Conservation (phyloP, 2,329 filamentous ascomycete species). For the Epichloe scottii region DNA sequence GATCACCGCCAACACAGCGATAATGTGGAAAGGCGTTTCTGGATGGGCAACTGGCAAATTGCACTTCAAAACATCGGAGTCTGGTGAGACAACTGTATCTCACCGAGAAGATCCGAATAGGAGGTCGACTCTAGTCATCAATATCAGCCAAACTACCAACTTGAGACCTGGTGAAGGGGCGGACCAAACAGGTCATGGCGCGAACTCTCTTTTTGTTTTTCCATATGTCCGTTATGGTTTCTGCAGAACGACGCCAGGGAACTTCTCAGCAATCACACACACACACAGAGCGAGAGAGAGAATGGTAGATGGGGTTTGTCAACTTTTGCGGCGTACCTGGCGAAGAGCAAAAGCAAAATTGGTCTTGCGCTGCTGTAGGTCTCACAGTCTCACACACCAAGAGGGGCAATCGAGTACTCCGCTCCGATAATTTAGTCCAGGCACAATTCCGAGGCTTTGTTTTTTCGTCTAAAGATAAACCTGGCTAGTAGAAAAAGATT, state of each 20-base stretch:
- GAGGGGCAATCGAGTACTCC: slow-evolving; percentile 2
- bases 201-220: neutral
- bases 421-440: neutral
- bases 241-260: neutral
- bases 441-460: neutral
- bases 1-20: neutral
- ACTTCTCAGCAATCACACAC: neutral
- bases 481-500: neutral
- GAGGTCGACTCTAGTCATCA: neutral
- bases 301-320: neutral
- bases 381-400: slow-evolving; percentile 7
- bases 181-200: neutral
- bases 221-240: neutral
- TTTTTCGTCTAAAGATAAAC: neutral
- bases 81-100: slow-evolving; percentile 18
- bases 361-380: slow-evolving; percentile 9
- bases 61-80: slow-evolving; percentile 13
- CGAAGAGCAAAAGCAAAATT: slow-evolving; percentile 4
- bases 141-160: neutral
- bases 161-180: neutral
- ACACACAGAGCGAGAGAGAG: neutral
- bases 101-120: slow-evolving; percentile 12
- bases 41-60: slow-evolving; percentile 13
- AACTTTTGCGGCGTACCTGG: neutral
- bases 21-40: slow-evolving; percentile 1